Evolutionary conservation across 1,284 basidiomycete genomes (phyloP).

Genomic region (Peniophora sp.): DNA sequence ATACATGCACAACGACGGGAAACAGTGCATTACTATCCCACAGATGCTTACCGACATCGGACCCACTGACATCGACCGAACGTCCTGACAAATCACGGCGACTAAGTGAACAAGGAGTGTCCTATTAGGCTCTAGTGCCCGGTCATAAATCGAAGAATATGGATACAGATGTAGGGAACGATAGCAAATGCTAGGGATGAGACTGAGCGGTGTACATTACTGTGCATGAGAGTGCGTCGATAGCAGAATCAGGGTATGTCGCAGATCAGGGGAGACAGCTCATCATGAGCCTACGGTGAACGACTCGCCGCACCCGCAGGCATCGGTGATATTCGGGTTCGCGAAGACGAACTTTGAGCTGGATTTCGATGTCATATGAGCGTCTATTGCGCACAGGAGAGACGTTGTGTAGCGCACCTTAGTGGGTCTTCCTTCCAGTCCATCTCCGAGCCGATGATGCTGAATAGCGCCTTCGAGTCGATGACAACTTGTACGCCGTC

Average conservation of each 20-base stretch:
- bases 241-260: background rate
- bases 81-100: no score
- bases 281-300: conserved; percentile 47
- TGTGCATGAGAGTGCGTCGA: background rate
- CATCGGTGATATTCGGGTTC: conserved; percentile 86
- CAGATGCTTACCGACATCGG: no score
- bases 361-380: background rate
- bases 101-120: no score
- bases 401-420: conserved; percentile 48
- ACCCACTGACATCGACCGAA: no score
- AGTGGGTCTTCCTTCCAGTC: conserved; percentile 94
- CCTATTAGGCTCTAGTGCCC: background rate
- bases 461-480: conserved; percentile 96
- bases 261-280: background rate
- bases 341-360: conserved; percentile 91
- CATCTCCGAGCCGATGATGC: conserved; percentile 98
- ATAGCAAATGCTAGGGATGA: background rate
- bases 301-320: conserved; percentile 92
- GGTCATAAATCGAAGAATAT: background rate
- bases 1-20: no score
- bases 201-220: background rate
- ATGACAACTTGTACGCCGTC: conserved; percentile 92
- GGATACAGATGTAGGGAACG: background rate
- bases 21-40: no score
- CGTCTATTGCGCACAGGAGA: background rate